phyloP scores from a whole-genome alignment of 2,329 filamentous ascomycete genomes.

The Clarireedia sp. region DNA sequence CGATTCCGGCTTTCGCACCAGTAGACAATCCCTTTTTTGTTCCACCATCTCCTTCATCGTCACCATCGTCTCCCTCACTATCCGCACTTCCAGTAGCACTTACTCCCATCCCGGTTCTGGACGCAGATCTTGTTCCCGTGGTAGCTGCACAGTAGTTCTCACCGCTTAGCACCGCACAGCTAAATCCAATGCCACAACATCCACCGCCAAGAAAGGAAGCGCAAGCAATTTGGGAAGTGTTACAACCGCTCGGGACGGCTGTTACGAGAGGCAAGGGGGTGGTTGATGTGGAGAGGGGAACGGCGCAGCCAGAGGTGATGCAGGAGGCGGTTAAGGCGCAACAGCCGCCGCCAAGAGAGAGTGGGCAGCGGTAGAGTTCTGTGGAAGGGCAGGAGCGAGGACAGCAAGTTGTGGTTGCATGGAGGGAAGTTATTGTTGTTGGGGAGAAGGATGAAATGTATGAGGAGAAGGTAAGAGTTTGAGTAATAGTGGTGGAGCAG shows the following conservation, averaged over 20 bases:
- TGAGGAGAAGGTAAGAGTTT: conserved; percentile 20
- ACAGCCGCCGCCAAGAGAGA: conserved; percentile 34
- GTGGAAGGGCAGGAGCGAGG: conserved; percentile 27
- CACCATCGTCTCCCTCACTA: conserved; percentile 13
- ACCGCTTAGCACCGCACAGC: conserved; percentile 35
- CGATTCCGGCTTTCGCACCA: conserved; percentile 50
- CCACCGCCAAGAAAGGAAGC: conserved; percentile 35
- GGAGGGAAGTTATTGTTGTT: conserved; percentile 3
- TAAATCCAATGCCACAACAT: conserved; percentile 41
- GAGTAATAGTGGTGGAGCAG: conserved; percentile 27
- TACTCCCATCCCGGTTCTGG: conserved; percentile 19
- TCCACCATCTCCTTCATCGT: conserved; percentile 23
- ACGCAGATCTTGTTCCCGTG: conserved; percentile 19
- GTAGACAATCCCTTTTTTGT: conserved; percentile 31
- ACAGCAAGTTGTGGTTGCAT: conserved; percentile 26
- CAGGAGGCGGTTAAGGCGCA: conserved; percentile 41
- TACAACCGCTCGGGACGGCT: conserved; percentile 36
- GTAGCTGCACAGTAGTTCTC: conserved; percentile 35
- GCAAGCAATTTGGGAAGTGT: conserved; percentile 38
- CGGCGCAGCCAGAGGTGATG: conserved; percentile 22
- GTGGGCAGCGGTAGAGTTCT: conserved; percentile 29
- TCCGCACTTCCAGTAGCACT: conserved; percentile 16
- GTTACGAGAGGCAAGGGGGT: conserved; percentile 21
- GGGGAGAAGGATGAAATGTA: too few relatives aligned
- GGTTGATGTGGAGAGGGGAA: conserved; percentile 11